phyloP scores from a whole-genome alignment of 2,329 filamentous ascomycete species.

The Fusarium sp. region DNA sequence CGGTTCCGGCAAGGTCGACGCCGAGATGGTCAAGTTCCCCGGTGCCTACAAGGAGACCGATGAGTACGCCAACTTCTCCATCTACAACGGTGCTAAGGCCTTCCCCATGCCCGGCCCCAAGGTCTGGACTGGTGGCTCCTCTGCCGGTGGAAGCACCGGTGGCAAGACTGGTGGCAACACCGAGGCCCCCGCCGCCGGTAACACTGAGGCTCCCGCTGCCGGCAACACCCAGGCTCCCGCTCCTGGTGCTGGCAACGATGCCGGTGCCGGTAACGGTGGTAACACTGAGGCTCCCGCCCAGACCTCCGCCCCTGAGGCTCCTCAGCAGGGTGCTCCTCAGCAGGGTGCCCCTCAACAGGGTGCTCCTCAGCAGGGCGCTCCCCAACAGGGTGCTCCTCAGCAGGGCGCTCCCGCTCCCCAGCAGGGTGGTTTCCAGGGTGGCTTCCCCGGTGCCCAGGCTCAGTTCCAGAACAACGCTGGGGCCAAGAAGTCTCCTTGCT shows the following conservation, averaged over 20 bases:
- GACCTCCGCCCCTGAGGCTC: neutral
- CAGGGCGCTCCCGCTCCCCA: neutral
- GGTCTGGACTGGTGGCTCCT: conserved; percentile 11
- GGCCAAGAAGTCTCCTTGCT: conserved; percentile 11
- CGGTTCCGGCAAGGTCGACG: conserved; percentile 19
- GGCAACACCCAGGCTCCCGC: neutral
- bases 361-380: neutral
- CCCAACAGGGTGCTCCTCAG: neutral
- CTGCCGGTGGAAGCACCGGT: conserved; percentile 2
- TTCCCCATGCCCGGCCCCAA: conserved; percentile 30
- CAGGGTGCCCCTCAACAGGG: neutral
- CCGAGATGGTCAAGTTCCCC: conserved; percentile 30
- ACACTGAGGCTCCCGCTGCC: neutral
- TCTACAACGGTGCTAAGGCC: conserved; percentile 21
- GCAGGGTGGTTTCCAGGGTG: conserved; percentile 9
- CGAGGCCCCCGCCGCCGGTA: neutral
- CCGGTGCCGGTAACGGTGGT: neutral
- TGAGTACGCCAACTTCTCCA: conserved; percentile 29
- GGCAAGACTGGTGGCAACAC: neutral
- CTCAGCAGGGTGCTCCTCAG: neutral
- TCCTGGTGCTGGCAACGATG: conserved; percentile 5
- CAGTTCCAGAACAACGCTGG: conserved; percentile 7
- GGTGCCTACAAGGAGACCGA: conserved; percentile 29
- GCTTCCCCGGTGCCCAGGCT: conserved; percentile 12
- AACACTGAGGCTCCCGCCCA: neutral